Base-by-base conservation (phyloP, 768 basidiomycete genomes). In the Cyclocybe cylindracea region DNA sequence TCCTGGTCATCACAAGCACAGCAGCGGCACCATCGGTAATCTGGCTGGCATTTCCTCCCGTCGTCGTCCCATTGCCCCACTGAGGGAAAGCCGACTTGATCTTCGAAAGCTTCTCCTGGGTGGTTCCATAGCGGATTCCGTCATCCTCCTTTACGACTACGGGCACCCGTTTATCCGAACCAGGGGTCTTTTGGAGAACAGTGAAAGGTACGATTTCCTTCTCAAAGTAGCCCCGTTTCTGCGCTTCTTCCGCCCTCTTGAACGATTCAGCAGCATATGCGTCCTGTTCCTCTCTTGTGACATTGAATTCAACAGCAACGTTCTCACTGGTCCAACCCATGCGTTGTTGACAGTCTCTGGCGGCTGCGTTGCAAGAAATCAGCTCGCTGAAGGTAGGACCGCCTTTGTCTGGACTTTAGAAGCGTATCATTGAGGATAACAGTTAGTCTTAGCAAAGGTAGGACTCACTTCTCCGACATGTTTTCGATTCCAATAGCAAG, bases 261-360 rank as follows among this genome's bases (percentile, higher is more conserved):
- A 87, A 91, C 0, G 91, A 94, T 41, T 70, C 62, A 2, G 90
- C 87, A 2, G 91, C 86, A 61, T 83, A 86, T 34, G 73, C 75
- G 62, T 94, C 91, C 76, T 91, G 89, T 50, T 86, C 81, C 45
- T 88, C 82, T 34, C 91, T 78, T 43, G 86, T 78, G 51, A 94
- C 72, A 51, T 80, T 68, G 67, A 83, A 92, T 39, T 92, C 88
- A 32, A 70, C 68, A 0, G 91, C 91, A 32, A 94, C 88, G 55
- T 91, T 94, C 69, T 94, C 91, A 57, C 85, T 86, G 5, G 91
- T 91, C 91, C 91, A 92, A 6, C 91, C 91, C 91, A 93, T 94
- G 32, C 87, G 87, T 63, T 83, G 72, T 16, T 73, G 63, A 53
- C 85, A 85, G 56, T 89, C 88, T 24, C 67, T 76, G 2, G 89